phyloP scores from a whole-genome alignment of 208 protist genomes.

The Trypanosoma platydactyli region DNA sequence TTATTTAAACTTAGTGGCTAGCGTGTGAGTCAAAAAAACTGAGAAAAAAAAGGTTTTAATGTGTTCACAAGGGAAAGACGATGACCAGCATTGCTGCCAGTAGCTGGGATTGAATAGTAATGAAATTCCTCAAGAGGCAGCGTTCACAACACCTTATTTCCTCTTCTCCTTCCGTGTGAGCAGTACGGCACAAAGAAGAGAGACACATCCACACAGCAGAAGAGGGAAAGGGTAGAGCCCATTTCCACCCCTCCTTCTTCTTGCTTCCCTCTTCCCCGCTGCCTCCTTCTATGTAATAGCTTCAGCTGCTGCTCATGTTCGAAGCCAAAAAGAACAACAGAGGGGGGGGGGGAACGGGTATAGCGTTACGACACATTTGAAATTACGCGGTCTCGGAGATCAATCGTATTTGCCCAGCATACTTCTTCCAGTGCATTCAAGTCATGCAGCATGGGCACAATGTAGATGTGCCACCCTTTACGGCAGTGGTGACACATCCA shows the following conservation, averaged over 20 bases:
- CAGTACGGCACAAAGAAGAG: too few species aligned
- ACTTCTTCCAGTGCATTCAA: constrained; percentile 29
- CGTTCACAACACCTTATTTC: too few species aligned
- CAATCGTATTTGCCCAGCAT: constrained; percentile 43
- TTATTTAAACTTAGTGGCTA: neutral
- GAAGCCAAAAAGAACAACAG: too few species aligned
- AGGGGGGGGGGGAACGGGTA: constrained; percentile 14
- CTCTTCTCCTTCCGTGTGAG: too few species aligned
- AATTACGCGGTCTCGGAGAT: constrained; percentile 47
- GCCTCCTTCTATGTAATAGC: neutral
- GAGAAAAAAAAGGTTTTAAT: neutral
- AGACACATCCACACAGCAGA: too few species aligned
- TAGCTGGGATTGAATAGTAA: too few species aligned
- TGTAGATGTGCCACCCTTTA: constrained; percentile 36
- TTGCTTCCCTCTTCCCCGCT: neutral
- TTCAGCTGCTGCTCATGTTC: too few species aligned
- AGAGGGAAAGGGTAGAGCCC: neutral
- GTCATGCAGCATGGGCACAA: constrained; percentile 38
- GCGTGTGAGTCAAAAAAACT: neutral
- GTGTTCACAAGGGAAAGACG: neutral
- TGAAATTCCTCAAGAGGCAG: too few species aligned
- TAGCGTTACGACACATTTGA: constrained; percentile 17
- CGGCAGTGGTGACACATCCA: constrained; percentile 41
- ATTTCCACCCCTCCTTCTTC: too few species aligned
- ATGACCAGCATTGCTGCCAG: neutral